Evolutionary conservation across 2,329 filamentous ascomycete genomes (phyloP).

Genomic region (Fusarium sarcochroum): DNA sequence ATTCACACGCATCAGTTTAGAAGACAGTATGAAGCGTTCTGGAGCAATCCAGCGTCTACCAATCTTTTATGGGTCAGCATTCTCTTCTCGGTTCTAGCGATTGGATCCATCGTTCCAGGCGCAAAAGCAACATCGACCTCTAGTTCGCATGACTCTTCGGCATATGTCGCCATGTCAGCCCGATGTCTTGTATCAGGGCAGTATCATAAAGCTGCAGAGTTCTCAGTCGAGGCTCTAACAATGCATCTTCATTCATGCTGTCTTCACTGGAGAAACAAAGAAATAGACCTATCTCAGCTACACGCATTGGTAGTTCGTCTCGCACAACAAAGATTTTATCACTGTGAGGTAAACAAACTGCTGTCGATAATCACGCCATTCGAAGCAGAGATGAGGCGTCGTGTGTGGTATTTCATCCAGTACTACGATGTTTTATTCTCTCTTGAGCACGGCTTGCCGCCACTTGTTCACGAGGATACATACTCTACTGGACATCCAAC

Average conservation of each 20-base stretch:
- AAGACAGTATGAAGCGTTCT: constrained; percentile 34
- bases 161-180: constrained; percentile 9
- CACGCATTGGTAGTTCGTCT: constrained; percentile 13
- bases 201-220: constrained; percentile 4
- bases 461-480: constrained; percentile 8
- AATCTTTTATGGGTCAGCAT: constrained; percentile 31
- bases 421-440: constrained; percentile 28
- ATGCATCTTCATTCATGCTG: constrained; percentile 23
- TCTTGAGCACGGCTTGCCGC: constrained; percentile 21
- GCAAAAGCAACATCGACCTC: neutral
- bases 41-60: neutral
- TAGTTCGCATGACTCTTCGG: neutral
- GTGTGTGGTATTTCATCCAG: constrained; percentile 27
- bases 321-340: constrained; percentile 17
- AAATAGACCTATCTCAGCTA: neutral
- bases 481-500: constrained; percentile 6
- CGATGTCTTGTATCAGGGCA: constrained; percentile 19
- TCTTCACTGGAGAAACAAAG: neutral
- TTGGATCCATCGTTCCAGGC: neutral
- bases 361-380: constrained; percentile 7
- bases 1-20: constrained; percentile 30
- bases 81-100: constrained; percentile 22
- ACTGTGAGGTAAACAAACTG: neutral
- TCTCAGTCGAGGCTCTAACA: constrained; percentile 24
- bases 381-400: constrained; percentile 27